Conservation (phyloP, 805 yeast species). For the Starmerella khaoyaiensis region DNA sequence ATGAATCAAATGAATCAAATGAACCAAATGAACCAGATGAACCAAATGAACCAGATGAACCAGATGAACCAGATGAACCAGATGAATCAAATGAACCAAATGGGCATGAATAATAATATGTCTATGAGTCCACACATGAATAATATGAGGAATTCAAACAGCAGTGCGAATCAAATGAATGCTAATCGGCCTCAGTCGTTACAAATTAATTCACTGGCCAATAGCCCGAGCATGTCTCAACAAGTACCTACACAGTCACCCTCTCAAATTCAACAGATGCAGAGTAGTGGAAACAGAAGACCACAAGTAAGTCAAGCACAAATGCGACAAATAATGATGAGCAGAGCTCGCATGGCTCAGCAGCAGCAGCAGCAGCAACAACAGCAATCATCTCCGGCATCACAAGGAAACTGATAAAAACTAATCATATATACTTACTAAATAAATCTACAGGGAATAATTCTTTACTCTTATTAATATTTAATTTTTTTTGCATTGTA, state of each 20-base stretch:
- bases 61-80: slow-evolving; percentile 20
- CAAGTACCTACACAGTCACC: slow-evolving; percentile 14
- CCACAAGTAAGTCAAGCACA: slow-evolving; percentile 11
- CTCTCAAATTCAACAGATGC: slow-evolving; percentile 12
- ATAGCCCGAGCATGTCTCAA: slow-evolving; percentile 5
- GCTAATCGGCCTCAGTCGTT: background rate
- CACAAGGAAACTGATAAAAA: no score
- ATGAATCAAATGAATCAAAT: slow-evolving; percentile 3
- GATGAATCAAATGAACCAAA: slow-evolving; percentile 12
- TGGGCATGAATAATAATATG: background rate
- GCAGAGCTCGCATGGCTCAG: slow-evolving; percentile 7
- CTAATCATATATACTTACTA: no score
- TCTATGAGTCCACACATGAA: background rate
- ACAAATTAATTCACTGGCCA: slow-evolving; percentile 4
- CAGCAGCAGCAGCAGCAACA: slow-evolving; percentile 5
- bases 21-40: slow-evolving; percentile 6
- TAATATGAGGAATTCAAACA: background rate
- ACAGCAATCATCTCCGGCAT: no score
- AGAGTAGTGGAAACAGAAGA: background rate
- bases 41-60: slow-evolving; percentile 22
- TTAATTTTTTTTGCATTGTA: no score
- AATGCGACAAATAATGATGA: slow-evolving; percentile 14
- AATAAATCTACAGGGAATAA: no score
- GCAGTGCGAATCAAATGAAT: background rate
- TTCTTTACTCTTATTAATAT: no score